Base-by-base conservation (phyloP, 75 land plant species). In the Adiantum capillusveneris region DNA sequence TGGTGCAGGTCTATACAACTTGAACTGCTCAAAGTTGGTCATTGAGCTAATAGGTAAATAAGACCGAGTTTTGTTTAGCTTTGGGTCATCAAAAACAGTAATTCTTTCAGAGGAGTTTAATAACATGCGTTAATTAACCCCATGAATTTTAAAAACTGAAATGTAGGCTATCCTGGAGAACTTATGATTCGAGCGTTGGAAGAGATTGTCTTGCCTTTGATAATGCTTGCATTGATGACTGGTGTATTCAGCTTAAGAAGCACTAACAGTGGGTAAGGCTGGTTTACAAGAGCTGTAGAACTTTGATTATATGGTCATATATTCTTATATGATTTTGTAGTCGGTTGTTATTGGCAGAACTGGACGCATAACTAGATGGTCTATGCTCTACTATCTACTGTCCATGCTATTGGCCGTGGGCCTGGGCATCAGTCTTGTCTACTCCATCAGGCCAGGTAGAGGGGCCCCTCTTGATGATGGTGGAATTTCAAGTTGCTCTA, bases 161-260 rank as follows among this genome's bases (percentile, higher is more conserved):
- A 14, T 25, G 52, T 55, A 72, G 75, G 70, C 17, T 72, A 72
- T 58, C 70, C 70, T 52, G 75, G 75, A 60, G 75, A 72, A 57
- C 50, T 72, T 30, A 50, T 72, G 54, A 72, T 72, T 58, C 75
- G 75, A n/a, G 72, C 72, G 55, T 31, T 69, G 49, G 67, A 63
- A 48, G 72, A 69, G 59, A 67, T 69, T 39, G 70, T 72, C 25
- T 53, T 72, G 64, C 75, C 75, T 13, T 44, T 72, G 57, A 72
- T 66, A 28, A 58, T 66, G 31, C 59, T 72, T 34, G 75, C 75
- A 37, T 60, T 72, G 22, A 72, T 72, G 75, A 65, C 39, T 37
- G 75, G 75, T 27, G 75, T 72, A 13, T 66, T 72, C 57, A 72
- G 69, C 26, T 59, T 72, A 39, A 69, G 75, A 42, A 64, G 59